Conservation (phyloP, 2,329 filamentous ascomycete genomes). For the Fusarium drepaniforme region DNA sequence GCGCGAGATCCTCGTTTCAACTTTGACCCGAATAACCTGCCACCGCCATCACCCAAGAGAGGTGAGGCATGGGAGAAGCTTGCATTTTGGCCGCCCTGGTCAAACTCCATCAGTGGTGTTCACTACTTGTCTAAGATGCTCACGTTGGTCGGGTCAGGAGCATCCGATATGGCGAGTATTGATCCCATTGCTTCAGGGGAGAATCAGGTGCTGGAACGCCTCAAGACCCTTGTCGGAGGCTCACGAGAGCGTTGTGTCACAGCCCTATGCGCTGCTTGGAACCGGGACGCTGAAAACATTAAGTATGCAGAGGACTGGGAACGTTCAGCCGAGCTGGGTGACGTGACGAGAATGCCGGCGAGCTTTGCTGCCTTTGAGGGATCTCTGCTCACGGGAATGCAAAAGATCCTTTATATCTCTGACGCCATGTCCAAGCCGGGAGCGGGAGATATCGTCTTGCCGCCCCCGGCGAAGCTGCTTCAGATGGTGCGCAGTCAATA, state of each 20-base stretch:
- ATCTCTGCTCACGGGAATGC: constrained; percentile 85
- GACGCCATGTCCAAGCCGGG: constrained; percentile 84
- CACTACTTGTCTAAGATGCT: constrained; percentile 89
- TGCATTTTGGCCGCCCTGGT: constrained; percentile 95
- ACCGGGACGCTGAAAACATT: constrained; percentile 91
- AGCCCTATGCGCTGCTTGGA: constrained; percentile 92
- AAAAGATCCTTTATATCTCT: constrained; percentile 94
- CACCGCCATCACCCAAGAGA: constrained; percentile 79
- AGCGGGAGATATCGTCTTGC: constrained; percentile 81
- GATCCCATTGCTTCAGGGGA: constrained; percentile 70
- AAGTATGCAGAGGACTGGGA: constrained; percentile 96
- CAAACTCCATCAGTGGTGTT: constrained; percentile 92
- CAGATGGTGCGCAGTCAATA: constrained; percentile 94
- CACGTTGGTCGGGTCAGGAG: constrained; percentile 84
- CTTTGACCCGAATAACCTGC: constrained; percentile 82
- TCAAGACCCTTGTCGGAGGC: constrained; percentile 80
- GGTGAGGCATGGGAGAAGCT: constrained; percentile 94
- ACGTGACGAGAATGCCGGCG: constrained; percentile 91
- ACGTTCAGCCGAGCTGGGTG: constrained; percentile 81
- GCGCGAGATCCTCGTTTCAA: constrained; percentile 81
- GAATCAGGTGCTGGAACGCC: constrained; percentile 73
- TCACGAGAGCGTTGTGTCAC: constrained; percentile 88
- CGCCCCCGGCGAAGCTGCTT: constrained; percentile 87
- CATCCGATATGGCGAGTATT: constrained; percentile 85
- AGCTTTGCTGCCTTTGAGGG: constrained; percentile 90